Conservation (phyloP, 495 filamentous ascomycete species). For the Annulohypoxylon bovei region DNA sequence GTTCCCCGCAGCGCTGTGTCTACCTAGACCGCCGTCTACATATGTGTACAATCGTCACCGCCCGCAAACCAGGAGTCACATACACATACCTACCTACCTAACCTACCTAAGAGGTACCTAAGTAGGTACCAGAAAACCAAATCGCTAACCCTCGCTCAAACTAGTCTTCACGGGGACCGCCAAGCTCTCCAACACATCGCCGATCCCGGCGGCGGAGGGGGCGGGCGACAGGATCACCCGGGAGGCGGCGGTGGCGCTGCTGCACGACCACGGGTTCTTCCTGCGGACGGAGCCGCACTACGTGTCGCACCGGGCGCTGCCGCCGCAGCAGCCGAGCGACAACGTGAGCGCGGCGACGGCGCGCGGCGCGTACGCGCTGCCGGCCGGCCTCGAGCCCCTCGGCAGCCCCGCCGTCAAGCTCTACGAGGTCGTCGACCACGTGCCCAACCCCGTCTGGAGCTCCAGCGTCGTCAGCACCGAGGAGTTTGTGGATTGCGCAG, state of each 20-base stretch:
- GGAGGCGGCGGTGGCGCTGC: conserved; percentile 66
- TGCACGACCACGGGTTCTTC: conserved; percentile 67
- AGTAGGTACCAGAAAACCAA: neutral
- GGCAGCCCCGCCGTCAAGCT: conserved; percentile 26
- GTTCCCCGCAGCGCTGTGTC: conserved; percentile 1
- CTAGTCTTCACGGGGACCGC: conserved; percentile 54
- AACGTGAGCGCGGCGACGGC: conserved; percentile 33
- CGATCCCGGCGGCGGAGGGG: conserved; percentile 60
- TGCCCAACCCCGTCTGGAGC: conserved; percentile 55
- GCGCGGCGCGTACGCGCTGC: conserved; percentile 51
- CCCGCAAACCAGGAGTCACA: neutral
- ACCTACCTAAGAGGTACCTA: neutral
- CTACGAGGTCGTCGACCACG: conserved; percentile 46
- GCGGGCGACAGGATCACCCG: conserved; percentile 54
- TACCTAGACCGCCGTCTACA: neutral
- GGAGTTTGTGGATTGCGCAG: conserved; percentile 53
- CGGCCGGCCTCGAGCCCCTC: conserved; percentile 44
- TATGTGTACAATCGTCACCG: neutral
- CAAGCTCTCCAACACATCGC: conserved; percentile 64
- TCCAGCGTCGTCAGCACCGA: conserved; percentile 57
- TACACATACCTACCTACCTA: neutral
- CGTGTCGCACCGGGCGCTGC: conserved; percentile 47
- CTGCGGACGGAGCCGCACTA: conserved; percentile 56
- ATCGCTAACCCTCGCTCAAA: neutral
- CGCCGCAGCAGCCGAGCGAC: conserved; percentile 22